A percentile compares a stretch with the other conserved stretches of the same genome.
phyloP scores from a whole-genome alignment of 2,329 filamentous ascomycete species.

The Aspergillus sp. region DNA sequence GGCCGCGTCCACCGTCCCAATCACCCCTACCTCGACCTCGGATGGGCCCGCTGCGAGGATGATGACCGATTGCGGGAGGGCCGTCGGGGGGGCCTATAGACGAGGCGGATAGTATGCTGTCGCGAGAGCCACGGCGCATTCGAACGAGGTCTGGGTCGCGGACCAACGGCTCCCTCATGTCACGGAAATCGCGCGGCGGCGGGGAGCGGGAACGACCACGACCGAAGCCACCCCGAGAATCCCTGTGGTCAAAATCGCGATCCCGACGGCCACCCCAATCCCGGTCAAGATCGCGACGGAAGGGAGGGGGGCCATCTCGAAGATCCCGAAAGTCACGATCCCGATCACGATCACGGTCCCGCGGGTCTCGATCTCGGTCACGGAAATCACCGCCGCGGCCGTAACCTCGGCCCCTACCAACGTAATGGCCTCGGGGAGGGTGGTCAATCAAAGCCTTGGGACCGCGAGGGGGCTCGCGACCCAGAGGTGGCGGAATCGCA shows the following conservation, averaged over 20 bases:
- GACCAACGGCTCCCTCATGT: slow-evolving; percentile 28
- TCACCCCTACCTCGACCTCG: slow-evolving; percentile 39
- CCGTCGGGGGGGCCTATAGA: slow-evolving; percentile 31
- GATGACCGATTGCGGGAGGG: slow-evolving; percentile 25
- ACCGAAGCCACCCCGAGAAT: slow-evolving; percentile 38
- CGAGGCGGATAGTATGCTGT: slow-evolving; percentile 34
- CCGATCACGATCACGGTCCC: slow-evolving; percentile 40
- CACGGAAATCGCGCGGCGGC: slow-evolving; percentile 34
- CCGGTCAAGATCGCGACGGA: slow-evolving; percentile 37
- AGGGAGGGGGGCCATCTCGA: slow-evolving; percentile 35
- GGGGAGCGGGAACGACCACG: slow-evolving; percentile 42
- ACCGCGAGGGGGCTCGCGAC: slow-evolving; percentile 69
- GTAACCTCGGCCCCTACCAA: slow-evolving; percentile 41
- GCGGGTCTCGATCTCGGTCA: slow-evolving; percentile 57
- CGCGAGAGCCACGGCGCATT: slow-evolving; percentile 39
- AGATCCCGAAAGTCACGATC: slow-evolving; percentile 34
- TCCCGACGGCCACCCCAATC: slow-evolving; percentile 42
- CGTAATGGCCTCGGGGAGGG: slow-evolving; percentile 47
- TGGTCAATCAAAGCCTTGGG: slow-evolving; percentile 71
- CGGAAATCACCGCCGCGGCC: slow-evolving; percentile 26
- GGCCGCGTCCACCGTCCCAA: slow-evolving; percentile 38
- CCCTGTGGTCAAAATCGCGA: slow-evolving; percentile 40
- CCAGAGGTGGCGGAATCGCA: slow-evolving; percentile 49
- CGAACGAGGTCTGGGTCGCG: slow-evolving; percentile 35
- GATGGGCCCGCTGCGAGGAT: slow-evolving; percentile 30